Evolutionary conservation across 2,329 filamentous ascomycete species (phyloP), one percentile per base, ranked within the genome.

Genomic region (Phaeosphaeria sp.): DNA sequence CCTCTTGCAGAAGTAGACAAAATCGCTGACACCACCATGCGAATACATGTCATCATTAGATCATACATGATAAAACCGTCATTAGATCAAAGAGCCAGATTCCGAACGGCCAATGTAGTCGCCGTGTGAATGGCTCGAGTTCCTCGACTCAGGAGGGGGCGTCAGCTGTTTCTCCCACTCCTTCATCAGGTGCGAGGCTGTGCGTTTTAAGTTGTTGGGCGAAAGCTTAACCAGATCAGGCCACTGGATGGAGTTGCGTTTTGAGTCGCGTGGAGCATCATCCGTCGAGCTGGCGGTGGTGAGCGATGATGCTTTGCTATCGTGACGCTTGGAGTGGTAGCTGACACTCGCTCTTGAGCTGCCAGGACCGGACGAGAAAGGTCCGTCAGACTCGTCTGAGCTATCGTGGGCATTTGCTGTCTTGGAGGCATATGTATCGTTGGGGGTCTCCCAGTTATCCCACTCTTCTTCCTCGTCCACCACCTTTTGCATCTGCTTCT

Each of bases 121-220:
- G 39, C 73, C 74, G 50, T 70, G 72, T 18, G 69, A 65, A 53
- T 74, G 72, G 53, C 62, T 71, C 7, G 67, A 52, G 23, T 67
- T 65, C 46, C 73, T 60, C 18, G 74, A 71, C 64, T 77, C 73
- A 1, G 75, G 69, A 7, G 75, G 72, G 7, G 87, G 82, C 1
- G 85, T 87, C 15, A 93, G 80, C 64, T 86, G 91, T 76, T 88
- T 91, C 80, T 98, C 94, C 91, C 92, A 96, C 73, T 97, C 93
- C 63, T 89, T 90, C 87, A 97, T 92, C 56, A 97, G 83, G 61
- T 90, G 90, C 36, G 89, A 90, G n/a, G 93, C 91, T 0, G 91
- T 94, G 39, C 88, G 86, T 73, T 92, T 91, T 66, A 97, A 80
- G 68, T 92, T 93, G 65, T 87, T 88, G 0, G 93, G 90, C 9